Percentiles rank a stretch among this genome's conserved stretches.
Conservation (phyloP, 106 monocot genomes). For the Ottelia alismoides region DNA sequence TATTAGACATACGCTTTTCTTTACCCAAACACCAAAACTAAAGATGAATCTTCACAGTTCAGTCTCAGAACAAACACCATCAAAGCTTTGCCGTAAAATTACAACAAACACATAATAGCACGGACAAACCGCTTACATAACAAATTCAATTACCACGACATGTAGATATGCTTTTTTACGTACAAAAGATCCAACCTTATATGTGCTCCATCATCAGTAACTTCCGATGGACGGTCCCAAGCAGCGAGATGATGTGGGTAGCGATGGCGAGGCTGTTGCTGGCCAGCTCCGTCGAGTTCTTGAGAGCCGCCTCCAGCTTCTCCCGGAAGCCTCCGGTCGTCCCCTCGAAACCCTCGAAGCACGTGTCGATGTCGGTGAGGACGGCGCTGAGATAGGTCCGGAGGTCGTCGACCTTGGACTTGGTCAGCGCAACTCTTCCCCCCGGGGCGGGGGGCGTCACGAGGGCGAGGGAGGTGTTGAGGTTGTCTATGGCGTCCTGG, state of each 20-base stretch:
- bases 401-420: slow-evolving; percentile 14
- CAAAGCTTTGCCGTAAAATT: too few species aligned
- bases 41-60: too few species aligned
- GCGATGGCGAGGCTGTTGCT: slow-evolving; percentile 23
- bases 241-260: not conserved
- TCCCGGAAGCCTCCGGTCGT: not conserved
- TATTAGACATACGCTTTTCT: too few species aligned
- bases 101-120: too few species aligned
- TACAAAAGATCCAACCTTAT: too few species aligned
- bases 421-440: slow-evolving; percentile 4
- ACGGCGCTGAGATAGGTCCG: slow-evolving; percentile 49
- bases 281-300: slow-evolving; percentile 2
- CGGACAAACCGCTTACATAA: too few species aligned
- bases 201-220: too few species aligned
- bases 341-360: slow-evolving; percentile 15
- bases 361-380: slow-evolving; percentile 61
- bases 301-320: slow-evolving; percentile 3
- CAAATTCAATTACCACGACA: too few species aligned
- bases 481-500: not conserved
- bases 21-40: too few species aligned
- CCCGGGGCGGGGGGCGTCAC: slow-evolving; percentile 14
- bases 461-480: not conserved
- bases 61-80: too few species aligned
- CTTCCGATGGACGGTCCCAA: too few species aligned
- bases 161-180: too few species aligned